phyloP scores from a whole-genome alignment of 2,329 filamentous ascomycete species.

The Colletotrichum sp. region DNA sequence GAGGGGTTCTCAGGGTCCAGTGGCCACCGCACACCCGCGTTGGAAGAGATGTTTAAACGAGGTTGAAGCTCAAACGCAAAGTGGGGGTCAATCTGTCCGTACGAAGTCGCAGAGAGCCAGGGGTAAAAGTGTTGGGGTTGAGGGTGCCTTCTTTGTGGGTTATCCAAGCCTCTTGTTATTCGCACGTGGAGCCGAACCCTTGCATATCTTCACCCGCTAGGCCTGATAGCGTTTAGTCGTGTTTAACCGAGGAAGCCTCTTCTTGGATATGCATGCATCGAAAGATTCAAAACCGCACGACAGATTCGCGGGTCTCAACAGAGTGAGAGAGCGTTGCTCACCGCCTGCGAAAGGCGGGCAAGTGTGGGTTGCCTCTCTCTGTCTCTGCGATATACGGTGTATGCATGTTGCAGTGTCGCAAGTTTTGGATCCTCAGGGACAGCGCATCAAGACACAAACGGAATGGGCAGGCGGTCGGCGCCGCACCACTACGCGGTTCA shows the following conservation, averaged over 20 bases:
- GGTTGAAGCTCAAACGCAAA: constrained; percentile 10
- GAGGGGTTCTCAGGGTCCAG: constrained; percentile 3
- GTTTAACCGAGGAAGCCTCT: constrained; percentile 8
- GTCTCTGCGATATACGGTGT: neutral
- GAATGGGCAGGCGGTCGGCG: neutral
- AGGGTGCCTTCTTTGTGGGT: neutral
- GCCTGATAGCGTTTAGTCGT: neutral
- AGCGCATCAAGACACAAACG: neutral
- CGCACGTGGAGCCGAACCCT: constrained; percentile 14
- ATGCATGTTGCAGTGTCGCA: neutral
- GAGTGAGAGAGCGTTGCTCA: neutral
- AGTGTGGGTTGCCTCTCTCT: constrained; percentile 1
- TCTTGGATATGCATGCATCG: neutral
- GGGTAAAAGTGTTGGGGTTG: constrained; percentile 21
- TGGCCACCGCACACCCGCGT: neutral
- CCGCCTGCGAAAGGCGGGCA: constrained; percentile 3
- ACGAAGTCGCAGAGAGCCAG: neutral
- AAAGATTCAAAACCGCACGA: neutral
- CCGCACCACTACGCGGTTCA: neutral
- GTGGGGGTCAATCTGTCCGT: constrained; percentile 5
- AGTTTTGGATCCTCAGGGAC: neutral
- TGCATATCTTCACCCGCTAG: neutral
- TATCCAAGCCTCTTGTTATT: neutral
- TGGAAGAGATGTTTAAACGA: neutral
- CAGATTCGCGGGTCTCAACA: constrained; percentile 18